phyloP scores from a whole-genome alignment of 176 grass and related monocot genomes.

The Cenchrus fungigraminus region DNA sequence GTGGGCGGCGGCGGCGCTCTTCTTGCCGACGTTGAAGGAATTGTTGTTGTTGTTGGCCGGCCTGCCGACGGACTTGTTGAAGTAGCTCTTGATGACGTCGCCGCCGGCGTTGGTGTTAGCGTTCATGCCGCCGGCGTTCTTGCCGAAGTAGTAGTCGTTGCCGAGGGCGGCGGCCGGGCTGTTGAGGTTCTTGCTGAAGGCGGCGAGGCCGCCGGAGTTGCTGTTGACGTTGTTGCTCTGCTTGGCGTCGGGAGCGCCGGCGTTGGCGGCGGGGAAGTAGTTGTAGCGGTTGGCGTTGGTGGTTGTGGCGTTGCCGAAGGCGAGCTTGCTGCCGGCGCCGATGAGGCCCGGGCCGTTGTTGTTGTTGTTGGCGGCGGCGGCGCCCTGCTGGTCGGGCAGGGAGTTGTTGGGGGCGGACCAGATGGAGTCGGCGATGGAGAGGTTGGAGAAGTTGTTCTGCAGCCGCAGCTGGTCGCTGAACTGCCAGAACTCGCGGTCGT shows the following conservation, averaged over 20 bases:
- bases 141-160: conserved; percentile 39
- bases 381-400: background rate
- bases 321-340: conserved; percentile 73
- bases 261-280: conserved; percentile 33
- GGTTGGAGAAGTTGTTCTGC: conserved; percentile 77
- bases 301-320: conserved; percentile 66
- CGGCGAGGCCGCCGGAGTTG: background rate
- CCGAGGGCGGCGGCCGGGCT: background rate
- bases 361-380: background rate
- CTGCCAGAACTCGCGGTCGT: conserved; percentile 82
- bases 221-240: background rate
- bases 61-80: conserved; percentile 85
- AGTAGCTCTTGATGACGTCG: conserved; percentile 77
- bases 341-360: conserved; percentile 22
- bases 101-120: conserved; percentile 14
- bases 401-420: conserved; percentile 51
- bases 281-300: conserved; percentile 66
- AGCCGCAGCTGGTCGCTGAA: conserved; percentile 96
- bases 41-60: conserved; percentile 44
- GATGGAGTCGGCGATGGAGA: conserved; percentile 89
- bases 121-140: conserved; percentile 15
- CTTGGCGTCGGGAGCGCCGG: conserved; percentile 19
- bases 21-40: conserved; percentile 34
- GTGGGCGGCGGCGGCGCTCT: conserved; percentile 36
- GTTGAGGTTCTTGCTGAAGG: background rate